Percentiles rank a stretch among this genome's conserved stretches.
phyloP scores from a whole-genome alignment of 75 land plant genomes.

The Gnetum montanum region DNA sequence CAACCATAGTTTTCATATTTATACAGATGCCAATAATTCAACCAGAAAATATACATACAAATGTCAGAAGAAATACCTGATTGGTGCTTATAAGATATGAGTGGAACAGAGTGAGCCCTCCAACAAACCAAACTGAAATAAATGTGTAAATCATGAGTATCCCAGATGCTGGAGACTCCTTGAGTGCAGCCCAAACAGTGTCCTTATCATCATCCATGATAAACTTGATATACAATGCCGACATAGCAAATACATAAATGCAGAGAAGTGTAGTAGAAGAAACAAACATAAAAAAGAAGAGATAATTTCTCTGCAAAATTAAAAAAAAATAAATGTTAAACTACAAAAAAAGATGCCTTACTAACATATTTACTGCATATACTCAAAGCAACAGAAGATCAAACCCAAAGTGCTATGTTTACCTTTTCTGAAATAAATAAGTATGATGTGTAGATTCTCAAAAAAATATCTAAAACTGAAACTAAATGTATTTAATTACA shows the following conservation, averaged over 20 bases:
- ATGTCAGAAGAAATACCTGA: too few species aligned
- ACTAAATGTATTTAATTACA: too few species aligned
- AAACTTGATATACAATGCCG: conserved; percentile 66
- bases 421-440: not conserved
- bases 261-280: conserved; percentile 64
- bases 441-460: not conserved
- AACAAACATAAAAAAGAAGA: conserved; percentile 73
- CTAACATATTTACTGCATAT: not conserved
- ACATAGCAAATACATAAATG: conserved; percentile 70
- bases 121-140: conserved; percentile 79
- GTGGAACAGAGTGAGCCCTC: conserved; percentile 81
- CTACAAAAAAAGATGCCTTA: not conserved
- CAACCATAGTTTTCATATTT: too few species aligned
- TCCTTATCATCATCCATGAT: conserved; percentile 54
- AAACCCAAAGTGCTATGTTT: not conserved
- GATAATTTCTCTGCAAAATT: conserved; percentile 73
- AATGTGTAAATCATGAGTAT: conserved; percentile 67
- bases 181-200: conserved; percentile 75
- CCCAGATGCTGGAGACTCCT: conserved; percentile 66
- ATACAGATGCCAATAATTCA: too few species aligned
- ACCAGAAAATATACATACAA: too few species aligned
- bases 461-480: not conserved
- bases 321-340: not conserved
- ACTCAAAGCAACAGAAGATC: not conserved
- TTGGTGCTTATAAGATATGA: conserved; percentile 68